phyloP scores from a whole-genome alignment of 1,284 basidiomycete species.

The Austropuccinia psidii region DNA sequence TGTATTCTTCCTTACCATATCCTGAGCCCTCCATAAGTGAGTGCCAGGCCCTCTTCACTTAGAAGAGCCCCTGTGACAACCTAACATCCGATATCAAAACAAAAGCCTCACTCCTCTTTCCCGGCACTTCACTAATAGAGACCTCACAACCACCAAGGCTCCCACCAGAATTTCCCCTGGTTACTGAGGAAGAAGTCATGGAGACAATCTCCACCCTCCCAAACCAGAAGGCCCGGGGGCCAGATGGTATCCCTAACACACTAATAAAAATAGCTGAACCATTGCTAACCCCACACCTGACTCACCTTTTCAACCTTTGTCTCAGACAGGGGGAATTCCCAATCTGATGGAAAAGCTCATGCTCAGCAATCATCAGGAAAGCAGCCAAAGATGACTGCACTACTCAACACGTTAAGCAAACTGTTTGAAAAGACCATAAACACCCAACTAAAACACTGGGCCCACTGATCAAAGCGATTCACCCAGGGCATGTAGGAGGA shows the following conservation, averaged over 20 bases:
- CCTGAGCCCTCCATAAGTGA: too few relatives aligned
- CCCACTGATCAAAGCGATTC: background rate
- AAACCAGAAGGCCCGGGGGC: background rate
- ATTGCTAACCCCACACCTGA: background rate
- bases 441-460: background rate
- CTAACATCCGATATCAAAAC: too few relatives aligned
- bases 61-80: too few relatives aligned
- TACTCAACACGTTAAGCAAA: background rate
- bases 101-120: too few relatives aligned
- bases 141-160: too few relatives aligned
- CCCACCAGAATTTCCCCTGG: too few relatives aligned
- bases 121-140: too few relatives aligned
- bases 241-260: background rate
- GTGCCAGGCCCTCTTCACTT: too few relatives aligned
- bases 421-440: background rate
- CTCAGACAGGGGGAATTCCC: background rate
- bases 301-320: background rate
- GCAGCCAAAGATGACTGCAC: background rate
- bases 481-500: conserved; percentile 1
- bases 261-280: background rate
- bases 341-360: background rate
- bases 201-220: background rate
- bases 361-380: background rate
- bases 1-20: too few relatives aligned
- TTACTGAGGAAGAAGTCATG: background rate